A percentile compares a stretch with the other conserved stretches of the same genome.
Evolutionary conservation across 1,139 yeast species (phyloP).

Genomic region (Suhomyces yuchorum): DNA sequence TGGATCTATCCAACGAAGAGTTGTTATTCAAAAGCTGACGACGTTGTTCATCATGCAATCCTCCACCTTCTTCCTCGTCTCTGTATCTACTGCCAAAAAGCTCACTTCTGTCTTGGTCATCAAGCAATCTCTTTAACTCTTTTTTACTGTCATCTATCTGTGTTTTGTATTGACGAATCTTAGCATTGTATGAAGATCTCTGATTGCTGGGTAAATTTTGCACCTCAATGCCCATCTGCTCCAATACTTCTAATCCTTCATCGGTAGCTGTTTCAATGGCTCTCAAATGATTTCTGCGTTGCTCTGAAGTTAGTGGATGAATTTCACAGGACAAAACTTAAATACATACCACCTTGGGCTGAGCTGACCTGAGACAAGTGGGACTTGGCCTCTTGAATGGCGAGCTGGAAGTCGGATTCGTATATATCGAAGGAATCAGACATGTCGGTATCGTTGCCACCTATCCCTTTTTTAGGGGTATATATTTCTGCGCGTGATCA

Average conservation of each 20-base stretch:
- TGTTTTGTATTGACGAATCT: conserved; percentile 64
- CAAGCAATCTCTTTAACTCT: conserved; percentile 53
- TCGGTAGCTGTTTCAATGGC: conserved; percentile 71
- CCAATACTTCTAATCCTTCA: conserved; percentile 77
- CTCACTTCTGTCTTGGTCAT: conserved; percentile 65
- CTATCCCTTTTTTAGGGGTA: conserved; percentile 2
- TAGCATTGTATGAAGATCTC: conserved; percentile 68
- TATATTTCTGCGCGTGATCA: not conserved
- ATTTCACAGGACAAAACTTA: not conserved
- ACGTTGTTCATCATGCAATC: conserved; percentile 68
- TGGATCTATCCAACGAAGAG: conserved; percentile 77
- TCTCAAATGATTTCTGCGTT: conserved; percentile 50
- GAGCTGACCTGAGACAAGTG: conserved; percentile 61
- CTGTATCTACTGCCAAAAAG: conserved; percentile 62
- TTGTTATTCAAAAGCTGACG: conserved; percentile 79
- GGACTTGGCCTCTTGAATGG: conserved; percentile 69
- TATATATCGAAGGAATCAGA: conserved; percentile 66
- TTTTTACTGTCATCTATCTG: conserved; percentile 62
- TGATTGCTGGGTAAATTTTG: conserved; percentile 75
- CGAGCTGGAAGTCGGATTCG: conserved; percentile 74
- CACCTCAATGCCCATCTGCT: conserved; percentile 79
- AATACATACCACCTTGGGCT: conserved; percentile 51
- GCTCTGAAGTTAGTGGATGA: conserved; percentile 12
- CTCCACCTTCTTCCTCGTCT: conserved; percentile 31
- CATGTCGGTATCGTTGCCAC: conserved; percentile 29